These are phyloP conservation scores for Raffaelea deltoideospora DNA, from an alignment of 2,329 filamentous ascomycete genomes.

Conservation along the genomic window DNA sequence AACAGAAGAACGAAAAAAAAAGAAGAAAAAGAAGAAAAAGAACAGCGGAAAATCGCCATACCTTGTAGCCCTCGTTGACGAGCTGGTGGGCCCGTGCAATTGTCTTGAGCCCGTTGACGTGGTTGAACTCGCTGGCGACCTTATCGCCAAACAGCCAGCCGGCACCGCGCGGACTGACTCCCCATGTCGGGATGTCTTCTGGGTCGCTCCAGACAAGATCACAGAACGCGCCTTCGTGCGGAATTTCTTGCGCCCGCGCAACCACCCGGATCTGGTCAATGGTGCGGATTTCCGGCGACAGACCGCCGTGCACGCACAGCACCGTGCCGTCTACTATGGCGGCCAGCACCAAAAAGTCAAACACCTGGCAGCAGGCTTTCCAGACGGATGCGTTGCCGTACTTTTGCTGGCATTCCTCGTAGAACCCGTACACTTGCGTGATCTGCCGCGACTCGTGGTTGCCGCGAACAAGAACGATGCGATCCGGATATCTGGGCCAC, in stretches of 20 bases:
- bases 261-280: conserved; percentile 99
- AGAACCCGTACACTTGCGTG: conserved; percentile 97
- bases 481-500: conserved; percentile 86
- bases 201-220: conserved; percentile 97
- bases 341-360: conserved; percentile 90
- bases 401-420: conserved; percentile 95
- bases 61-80: conserved; percentile 96
- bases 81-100: conserved; percentile 96
- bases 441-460: conserved; percentile 98
- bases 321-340: conserved; percentile 98
- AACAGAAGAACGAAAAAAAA: background rate
- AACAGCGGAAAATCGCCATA: too few relatives aligned
- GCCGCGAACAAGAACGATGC: conserved; percentile 89
- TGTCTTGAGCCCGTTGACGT: conserved; percentile 90
- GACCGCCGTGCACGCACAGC: conserved; percentile 89
- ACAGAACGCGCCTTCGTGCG: conserved; percentile 95
- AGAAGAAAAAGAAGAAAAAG: background rate
- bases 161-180: conserved; percentile 84
- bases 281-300: conserved; percentile 82
- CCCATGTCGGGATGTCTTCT: conserved; percentile 94
- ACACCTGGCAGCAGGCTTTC: conserved; percentile 99
- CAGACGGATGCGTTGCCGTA: conserved; percentile 99
- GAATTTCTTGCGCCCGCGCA: conserved; percentile 92
- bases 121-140: conserved; percentile 93
- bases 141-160: conserved; percentile 97